Conservation (phyloP, 2,329 filamentous ascomycete species). For the Exophiala oligosperma region DNA sequence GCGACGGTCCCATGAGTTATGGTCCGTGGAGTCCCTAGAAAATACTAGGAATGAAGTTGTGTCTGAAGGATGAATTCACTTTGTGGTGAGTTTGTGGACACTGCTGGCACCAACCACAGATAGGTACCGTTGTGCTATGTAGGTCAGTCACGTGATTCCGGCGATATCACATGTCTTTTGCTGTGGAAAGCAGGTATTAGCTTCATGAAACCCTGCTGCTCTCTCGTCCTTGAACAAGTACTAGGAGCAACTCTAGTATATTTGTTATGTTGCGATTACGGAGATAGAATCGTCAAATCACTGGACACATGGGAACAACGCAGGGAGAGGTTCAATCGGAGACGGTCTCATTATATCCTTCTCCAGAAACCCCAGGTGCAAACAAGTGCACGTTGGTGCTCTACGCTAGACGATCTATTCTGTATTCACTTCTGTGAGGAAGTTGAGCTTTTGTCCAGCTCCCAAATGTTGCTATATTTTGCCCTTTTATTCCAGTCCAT, state of each 20-base stretch:
- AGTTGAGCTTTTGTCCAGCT: not conserved
- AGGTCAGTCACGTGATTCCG: no score
- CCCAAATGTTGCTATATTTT: conserved; percentile 5
- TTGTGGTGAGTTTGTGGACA: not conserved
- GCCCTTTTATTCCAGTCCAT: conserved; percentile 1
- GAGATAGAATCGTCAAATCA: no score
- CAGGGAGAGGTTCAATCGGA: not conserved
- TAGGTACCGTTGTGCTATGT: no score
- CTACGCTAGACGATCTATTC: conserved; percentile 15
- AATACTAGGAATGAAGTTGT: not conserved
- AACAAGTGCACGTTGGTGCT: not conserved
- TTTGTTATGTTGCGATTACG: no score
- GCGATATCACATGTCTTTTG: no score
- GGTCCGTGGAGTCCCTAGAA: not conserved
- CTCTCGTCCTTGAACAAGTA: no score
- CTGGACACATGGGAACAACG: no score
- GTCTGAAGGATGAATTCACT: not conserved
- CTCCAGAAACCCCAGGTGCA: not conserved
- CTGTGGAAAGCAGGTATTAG: no score
- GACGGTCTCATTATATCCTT: not conserved
- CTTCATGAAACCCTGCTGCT: no score
- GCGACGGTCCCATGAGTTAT: not conserved
- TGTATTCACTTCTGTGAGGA: conserved; percentile 11
- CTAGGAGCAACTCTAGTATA: no score
- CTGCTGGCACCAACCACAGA: no score